Percentiles rank a stretch among this genome's conserved stretches.
Evolutionary conservation across 345 rosid species (phyloP).

Genomic region (Eucalyptus marginata): DNA sequence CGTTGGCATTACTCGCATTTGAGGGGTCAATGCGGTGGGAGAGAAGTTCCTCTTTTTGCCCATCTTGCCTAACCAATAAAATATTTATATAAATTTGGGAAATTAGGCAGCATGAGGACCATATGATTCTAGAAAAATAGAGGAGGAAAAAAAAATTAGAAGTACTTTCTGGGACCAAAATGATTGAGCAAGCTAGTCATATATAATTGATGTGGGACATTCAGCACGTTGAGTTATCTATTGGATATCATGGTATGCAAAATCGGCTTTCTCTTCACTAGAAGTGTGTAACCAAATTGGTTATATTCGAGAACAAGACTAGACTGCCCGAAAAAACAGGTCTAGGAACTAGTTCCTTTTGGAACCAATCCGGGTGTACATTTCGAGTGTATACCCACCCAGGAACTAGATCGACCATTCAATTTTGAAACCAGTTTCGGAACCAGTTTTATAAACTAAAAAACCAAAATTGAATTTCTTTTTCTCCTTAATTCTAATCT

Average conservation of each 20-base stretch:
- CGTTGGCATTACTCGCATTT: background rate
- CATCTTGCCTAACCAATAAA: background rate
- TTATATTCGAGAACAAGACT: no score
- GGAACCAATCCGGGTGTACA: no score
- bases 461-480: no score
- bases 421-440: no score
- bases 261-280: no score
- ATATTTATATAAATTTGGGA: background rate
- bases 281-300: no score
- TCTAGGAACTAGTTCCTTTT: no score
- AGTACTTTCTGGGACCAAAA: background rate
- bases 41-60: background rate
- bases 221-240: background rate
- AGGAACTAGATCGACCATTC: rapidly evolving
- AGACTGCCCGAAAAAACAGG: no score
- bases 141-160: background rate
- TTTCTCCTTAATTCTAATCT: no score
- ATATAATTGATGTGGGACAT: background rate
- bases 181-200: background rate
- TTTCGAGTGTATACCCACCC: no score
- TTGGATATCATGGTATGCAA: no score
- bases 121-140: background rate
- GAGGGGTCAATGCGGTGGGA: background rate
- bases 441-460: no score
- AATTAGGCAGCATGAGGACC: background rate